phyloP scores from a whole-genome alignment of 495 filamentous ascomycete genomes.

The Bryoglossum gracile region DNA sequence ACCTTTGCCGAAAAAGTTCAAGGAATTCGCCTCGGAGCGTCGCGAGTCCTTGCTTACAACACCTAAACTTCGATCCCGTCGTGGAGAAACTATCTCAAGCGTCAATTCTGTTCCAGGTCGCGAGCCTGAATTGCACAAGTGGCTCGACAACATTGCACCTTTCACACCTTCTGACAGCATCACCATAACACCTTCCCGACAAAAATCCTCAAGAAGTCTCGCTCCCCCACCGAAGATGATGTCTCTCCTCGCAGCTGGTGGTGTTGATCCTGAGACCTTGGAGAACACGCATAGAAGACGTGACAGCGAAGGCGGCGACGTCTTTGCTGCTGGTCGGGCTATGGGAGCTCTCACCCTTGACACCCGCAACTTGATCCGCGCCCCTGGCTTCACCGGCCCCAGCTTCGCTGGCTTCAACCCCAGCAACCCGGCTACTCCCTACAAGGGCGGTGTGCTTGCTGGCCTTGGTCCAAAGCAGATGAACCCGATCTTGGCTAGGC shows the following conservation, averaged over 20 bases:
- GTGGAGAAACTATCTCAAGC: conserved; percentile 9
- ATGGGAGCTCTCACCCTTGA: neutral
- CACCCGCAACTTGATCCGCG: neutral
- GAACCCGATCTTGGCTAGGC: too few species aligned
- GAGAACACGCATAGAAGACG: conserved; percentile 2
- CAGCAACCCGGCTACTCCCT: too few species aligned
- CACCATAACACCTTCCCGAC: neutral
- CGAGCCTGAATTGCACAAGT: neutral
- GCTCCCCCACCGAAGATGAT: conserved; percentile 19
- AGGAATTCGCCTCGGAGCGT: conserved; percentile 6
- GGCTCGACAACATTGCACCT: conserved; percentile 2
- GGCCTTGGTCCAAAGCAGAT: too few species aligned
- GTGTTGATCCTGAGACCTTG: neutral
- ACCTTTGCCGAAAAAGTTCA: neutral
- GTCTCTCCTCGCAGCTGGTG: conserved; percentile 11
- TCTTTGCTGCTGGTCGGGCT: neutral
- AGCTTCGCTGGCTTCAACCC: too few species aligned
- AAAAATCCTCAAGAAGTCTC: neutral
- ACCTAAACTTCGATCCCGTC: conserved; percentile 12
- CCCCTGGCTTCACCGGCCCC: neutral
- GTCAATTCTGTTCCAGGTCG: neutral
- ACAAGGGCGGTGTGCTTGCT: too few species aligned
- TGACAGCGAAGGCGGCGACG: conserved; percentile 9
- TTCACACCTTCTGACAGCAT: neutral
- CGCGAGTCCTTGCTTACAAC: conserved; percentile 4